Base-by-base conservation (phyloP, 306 rosid genomes). In the Corylus avellana region DNA sequence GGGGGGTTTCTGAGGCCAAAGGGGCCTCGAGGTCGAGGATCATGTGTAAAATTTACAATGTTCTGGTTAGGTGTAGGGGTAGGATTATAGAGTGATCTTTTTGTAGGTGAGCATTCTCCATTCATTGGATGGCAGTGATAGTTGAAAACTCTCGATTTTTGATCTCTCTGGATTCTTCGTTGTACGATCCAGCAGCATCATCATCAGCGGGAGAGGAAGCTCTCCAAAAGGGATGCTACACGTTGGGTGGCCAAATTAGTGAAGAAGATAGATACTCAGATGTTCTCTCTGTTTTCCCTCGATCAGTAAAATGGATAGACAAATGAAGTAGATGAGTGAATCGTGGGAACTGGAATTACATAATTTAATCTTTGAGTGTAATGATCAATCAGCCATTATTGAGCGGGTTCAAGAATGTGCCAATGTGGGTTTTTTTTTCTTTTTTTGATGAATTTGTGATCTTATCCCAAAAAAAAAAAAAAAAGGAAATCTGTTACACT, bases 41-140 rank as follows among this genome's bases (percentile, higher is more conserved):
- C 51, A 18, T 70, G 48, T 70, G 42, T 83, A 81, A 79, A 79
- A 81, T 81, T 78, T 59, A 55, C 68, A 50, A 79, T 74, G 77
- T 80, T 86, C 74, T 82, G 77, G 79, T 79, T 78, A 87, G 88
- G 47, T 76, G 90, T 89, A 86, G 89, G 83, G 76, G 51, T 81
- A 89, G 89, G 71, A 85, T 77, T 79, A 80, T 81, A 80, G 78
- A 70, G 64, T 84, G 77, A 76, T 78, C 84, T 81, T 80, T 79
- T 53, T 80, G 82, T 87, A 85, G 91, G 74, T 69, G 72, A 73
- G 72, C 79, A 77, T 35, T 75, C 77, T 84, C 84, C 77, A 72
- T 48, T 88, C 75, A 81, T 85, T 82, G 77, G 75, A 77, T 50
- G 71, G 85, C 72, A 71, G 35, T 63, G 50, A 59, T 78, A 81